Evolutionary conservation across 306 rosid genomes (phyloP).

Genomic region (Cotoneaster glaucophyllus): DNA sequence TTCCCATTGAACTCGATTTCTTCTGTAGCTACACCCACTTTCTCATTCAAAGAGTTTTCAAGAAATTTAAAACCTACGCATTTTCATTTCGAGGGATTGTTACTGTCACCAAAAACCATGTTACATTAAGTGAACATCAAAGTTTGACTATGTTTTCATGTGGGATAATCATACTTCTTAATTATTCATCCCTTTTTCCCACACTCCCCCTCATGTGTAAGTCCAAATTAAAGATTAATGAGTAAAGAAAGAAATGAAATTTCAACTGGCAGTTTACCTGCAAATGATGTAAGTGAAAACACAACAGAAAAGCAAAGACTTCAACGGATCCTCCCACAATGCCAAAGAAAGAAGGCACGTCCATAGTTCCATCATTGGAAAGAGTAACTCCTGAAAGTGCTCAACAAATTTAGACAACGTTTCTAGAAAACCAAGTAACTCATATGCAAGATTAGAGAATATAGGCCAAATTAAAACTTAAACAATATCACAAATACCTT

Average conservation of each 20-base stretch:
- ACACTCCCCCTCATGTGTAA: background rate
- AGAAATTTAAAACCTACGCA: background rate
- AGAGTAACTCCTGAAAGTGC: slow-evolving; percentile 71
- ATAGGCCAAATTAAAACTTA: background rate
- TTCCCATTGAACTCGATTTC: background rate
- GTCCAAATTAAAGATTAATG: background rate
- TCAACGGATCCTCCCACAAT: slow-evolving; percentile 79
- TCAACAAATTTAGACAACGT: slow-evolving; percentile 9
- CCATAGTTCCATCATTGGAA: slow-evolving; percentile 62
- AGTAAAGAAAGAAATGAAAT: slow-evolving; percentile 8
- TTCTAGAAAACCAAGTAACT: background rate
- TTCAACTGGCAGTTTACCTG: slow-evolving; percentile 50
- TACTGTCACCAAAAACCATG: background rate
- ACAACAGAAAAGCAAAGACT: slow-evolving; percentile 65
- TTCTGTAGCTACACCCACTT: background rate
- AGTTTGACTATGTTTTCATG: background rate
- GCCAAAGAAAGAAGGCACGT: slow-evolving; percentile 65
- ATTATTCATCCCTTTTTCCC: background rate
- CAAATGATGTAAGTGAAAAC: slow-evolving; percentile 59
- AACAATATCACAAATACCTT: slow-evolving; percentile 48
- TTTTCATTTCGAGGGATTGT: background rate
- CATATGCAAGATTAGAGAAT: slow-evolving; percentile 4
- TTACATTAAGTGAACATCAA: background rate
- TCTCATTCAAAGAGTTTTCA: background rate
- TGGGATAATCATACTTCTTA: background rate